These are phyloP conservation scores for Boletus smithii DNA, from an alignment of 1,284 basidiomycete species.

Conservation along the genomic window DNA sequence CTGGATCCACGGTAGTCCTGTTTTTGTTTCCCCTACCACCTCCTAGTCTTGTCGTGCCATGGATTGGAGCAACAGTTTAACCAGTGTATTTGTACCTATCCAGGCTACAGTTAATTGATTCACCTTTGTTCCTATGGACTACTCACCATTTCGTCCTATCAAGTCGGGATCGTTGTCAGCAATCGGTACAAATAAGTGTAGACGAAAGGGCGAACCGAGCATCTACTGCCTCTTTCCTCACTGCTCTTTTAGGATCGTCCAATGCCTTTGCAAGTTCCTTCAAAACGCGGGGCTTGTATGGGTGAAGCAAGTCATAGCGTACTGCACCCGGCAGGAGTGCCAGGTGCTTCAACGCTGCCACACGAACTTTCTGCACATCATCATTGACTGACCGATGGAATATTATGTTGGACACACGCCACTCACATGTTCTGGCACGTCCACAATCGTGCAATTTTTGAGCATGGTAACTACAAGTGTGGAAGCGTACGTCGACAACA, in stretches of 20 bases:
- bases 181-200: neutral
- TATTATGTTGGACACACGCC: neutral
- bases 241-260: conserved; percentile 81
- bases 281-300: conserved; percentile 69
- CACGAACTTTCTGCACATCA: conserved; percentile 60
- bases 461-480: conserved; percentile 73
- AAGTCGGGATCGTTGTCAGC: conserved; percentile 3
- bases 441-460: conserved; percentile 48
- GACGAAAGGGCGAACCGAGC: conserved; percentile 49
- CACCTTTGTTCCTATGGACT: conserved; percentile 1
- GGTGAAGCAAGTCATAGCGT: conserved; percentile 76
- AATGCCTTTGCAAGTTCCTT: conserved; percentile 70
- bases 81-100: conserved; percentile 59
- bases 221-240: conserved; percentile 85
- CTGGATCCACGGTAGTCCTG: neutral
- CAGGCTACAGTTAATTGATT: neutral
- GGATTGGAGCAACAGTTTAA: conserved; percentile 19
- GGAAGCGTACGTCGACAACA: conserved; percentile 66
- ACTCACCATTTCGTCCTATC: conserved; percentile 53
- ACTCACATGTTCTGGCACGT: conserved; percentile 56
- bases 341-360: conserved; percentile 73
- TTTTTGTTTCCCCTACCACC: neutral
- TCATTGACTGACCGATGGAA: conserved; percentile 2
- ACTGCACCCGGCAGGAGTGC: conserved; percentile 69
- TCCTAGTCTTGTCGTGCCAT: neutral